phyloP scores from a whole-genome alignment of 805 yeast genomes.

The Nakazawaea laoshanensis region DNA sequence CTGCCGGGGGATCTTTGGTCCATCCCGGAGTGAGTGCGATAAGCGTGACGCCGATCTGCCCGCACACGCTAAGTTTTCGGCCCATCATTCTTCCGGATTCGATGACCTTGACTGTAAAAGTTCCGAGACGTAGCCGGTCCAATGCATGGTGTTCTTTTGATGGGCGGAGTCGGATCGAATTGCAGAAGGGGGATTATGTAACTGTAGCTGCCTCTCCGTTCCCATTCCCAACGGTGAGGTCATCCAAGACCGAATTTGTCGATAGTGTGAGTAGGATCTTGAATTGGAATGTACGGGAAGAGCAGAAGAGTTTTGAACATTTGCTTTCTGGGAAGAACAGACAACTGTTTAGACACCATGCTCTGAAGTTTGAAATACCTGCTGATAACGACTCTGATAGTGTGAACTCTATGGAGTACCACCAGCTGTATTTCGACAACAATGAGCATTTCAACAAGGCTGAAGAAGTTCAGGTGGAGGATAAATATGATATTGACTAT shows the following conservation, averaged over 20 bases:
- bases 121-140: constrained; percentile 69
- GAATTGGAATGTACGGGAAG: constrained; percentile 90
- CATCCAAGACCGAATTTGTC: constrained; percentile 67
- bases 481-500: constrained; percentile 24
- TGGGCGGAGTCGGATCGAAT: constrained; percentile 81
- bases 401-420: constrained; percentile 10
- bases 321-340: constrained; percentile 49
- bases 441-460: constrained; percentile 9
- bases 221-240: constrained; percentile 89
- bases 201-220: constrained; percentile 78
- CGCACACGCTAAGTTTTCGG: constrained; percentile 88
- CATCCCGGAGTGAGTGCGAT: constrained; percentile 93
- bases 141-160: constrained; percentile 98
- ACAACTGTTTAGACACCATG: constrained; percentile 18
- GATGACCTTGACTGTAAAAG: constrained; percentile 76
- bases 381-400: constrained; percentile 12
- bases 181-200: constrained; percentile 77
- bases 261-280: constrained; percentile 79
- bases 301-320: constrained; percentile 73
- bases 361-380: not conserved
- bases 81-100: constrained; percentile 91
- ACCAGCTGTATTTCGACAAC: constrained; percentile 11
- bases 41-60: constrained; percentile 91
- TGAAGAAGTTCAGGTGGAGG: constrained; percentile 7
- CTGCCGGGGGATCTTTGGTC: constrained; percentile 93